Percentiles rank a stretch among this genome's conserved stretches.
phyloP scores from a whole-genome alignment of 176 grass and related monocot species.

The Leersia perrieri region DNA sequence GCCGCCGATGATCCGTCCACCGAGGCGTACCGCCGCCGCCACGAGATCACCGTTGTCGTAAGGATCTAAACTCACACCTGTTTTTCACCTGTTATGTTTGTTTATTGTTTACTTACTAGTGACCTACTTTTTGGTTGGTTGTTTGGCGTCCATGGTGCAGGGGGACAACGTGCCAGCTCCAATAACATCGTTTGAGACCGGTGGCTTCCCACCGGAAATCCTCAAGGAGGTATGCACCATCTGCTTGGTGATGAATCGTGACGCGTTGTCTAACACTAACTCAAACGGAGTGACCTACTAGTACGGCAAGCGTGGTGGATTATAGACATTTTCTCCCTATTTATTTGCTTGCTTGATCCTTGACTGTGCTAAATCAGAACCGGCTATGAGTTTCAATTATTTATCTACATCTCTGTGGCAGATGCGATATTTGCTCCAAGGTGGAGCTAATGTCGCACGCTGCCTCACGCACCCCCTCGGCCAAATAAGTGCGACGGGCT shows the following conservation, averaged over 20 bases:
- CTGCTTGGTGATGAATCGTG: slow-evolving; percentile 12
- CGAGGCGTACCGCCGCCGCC: slow-evolving; percentile 71
- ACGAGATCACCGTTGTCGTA: slow-evolving; percentile 92
- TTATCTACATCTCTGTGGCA: slow-evolving; percentile 83
- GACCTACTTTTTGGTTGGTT: slow-evolving; percentile 25
- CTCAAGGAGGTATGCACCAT: slow-evolving; percentile 84
- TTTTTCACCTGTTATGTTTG: background rate
- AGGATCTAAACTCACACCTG: background rate
- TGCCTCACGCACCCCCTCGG: slow-evolving; percentile 46
- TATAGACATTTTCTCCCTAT: slow-evolving; percentile 38
- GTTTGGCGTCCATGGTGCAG: slow-evolving; percentile 38
- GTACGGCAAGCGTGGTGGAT: background rate
- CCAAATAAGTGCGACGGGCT: slow-evolving; percentile 41
- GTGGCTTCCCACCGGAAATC: slow-evolving; percentile 69
- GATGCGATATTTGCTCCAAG: slow-evolving; percentile 99
- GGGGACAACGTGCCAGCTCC: slow-evolving; percentile 84
- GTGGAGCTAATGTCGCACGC: slow-evolving; percentile 96
- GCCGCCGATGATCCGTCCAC: slow-evolving; percentile 41
- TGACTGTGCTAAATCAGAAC: slow-evolving; percentile 44
- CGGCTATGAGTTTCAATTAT: slow-evolving; percentile 46
- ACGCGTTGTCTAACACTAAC: slow-evolving; percentile 39
- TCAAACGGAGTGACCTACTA: slow-evolving; percentile 18
- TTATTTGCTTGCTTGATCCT: slow-evolving; percentile 47
- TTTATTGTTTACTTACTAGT: slow-evolving; percentile 14
- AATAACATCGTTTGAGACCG: slow-evolving; percentile 75